A percentile compares a stretch with the other conserved stretches of the same genome.
Evolutionary conservation across 306 rosid genomes (phyloP).

Genomic region (Potentilla sterilis): DNA sequence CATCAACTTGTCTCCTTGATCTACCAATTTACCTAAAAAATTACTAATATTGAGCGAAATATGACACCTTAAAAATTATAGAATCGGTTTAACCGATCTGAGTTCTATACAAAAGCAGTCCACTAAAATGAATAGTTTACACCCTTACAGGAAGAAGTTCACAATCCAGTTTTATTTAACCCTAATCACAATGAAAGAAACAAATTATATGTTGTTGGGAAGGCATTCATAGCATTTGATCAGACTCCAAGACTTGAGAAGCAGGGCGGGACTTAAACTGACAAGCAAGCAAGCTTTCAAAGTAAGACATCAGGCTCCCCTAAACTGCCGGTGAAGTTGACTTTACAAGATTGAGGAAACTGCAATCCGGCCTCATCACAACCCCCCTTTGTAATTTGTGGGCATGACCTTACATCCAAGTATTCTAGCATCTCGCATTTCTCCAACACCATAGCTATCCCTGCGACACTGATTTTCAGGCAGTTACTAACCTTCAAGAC

Average conservation of each 20-base stretch:
- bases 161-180: neutral
- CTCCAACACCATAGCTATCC: constrained; percentile 60
- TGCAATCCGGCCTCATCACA: constrained; percentile 73
- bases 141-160: too few species aligned
- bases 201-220: neutral
- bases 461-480: constrained; percentile 73
- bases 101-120: too few species aligned
- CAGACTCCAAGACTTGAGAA: neutral
- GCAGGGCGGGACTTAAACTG: neutral
- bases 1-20: neutral
- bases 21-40: too few species aligned
- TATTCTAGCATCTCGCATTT: constrained; percentile 63
- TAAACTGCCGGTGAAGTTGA: constrained; percentile 71
- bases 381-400: constrained; percentile 64
- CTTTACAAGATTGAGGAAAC: constrained; percentile 67
- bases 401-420: constrained; percentile 89
- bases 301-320: constrained; percentile 49
- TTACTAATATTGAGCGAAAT: too few species aligned
- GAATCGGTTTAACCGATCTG: too few species aligned
- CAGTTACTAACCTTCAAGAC: constrained; percentile 76
- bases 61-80: too few species aligned
- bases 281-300: constrained; percentile 21
- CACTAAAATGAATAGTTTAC: too few species aligned
- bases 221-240: neutral
- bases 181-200: neutral